A percentile compares a stretch with the other conserved stretches of the same genome.
phyloP scores from a whole-genome alignment of 176 grass and related monocot genomes.

The Musa itinerans region DNA sequence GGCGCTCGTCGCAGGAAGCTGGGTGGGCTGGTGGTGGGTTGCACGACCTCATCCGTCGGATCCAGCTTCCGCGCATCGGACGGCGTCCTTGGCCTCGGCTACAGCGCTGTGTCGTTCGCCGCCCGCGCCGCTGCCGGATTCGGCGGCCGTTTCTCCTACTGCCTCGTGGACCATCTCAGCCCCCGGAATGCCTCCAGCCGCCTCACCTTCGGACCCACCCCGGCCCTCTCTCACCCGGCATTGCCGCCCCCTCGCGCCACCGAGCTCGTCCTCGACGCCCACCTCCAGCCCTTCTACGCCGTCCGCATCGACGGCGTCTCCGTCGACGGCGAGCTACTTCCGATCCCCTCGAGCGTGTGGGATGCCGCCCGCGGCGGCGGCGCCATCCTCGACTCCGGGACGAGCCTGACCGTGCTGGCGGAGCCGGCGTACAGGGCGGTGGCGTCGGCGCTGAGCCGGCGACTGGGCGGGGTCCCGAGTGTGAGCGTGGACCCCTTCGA shows the following conservation, averaged over 20 bases:
- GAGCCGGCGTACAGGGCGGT: conserved; percentile 41
- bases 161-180: conserved; percentile 55
- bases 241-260: conserved; percentile 15
- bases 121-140: conserved; percentile 36
- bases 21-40: conserved; percentile 54
- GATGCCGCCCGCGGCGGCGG: conserved; percentile 32
- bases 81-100: conserved; percentile 67
- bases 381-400: conserved; percentile 61
- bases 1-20: conserved; percentile 45
- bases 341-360: conserved; percentile 47
- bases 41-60: conserved; percentile 45
- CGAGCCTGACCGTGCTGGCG: conserved; percentile 43
- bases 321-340: conserved; percentile 35
- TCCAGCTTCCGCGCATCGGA: conserved; percentile 43
- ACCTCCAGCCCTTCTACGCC: conserved; percentile 21
- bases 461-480: conserved; percentile 28
- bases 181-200: conserved; percentile 45
- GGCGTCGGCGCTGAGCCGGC: conserved; percentile 24
- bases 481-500: conserved; percentile 40
- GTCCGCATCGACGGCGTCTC: conserved; percentile 33
- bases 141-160: conserved; percentile 70
- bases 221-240: conserved; percentile 3
- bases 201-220: conserved; percentile 60
- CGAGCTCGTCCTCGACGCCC: conserved; percentile 19
- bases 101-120: conserved; percentile 51